Base-by-base conservation (phyloP, 1,284 basidiomycete genomes). In the Cryptococcus wingfieldii region DNA sequence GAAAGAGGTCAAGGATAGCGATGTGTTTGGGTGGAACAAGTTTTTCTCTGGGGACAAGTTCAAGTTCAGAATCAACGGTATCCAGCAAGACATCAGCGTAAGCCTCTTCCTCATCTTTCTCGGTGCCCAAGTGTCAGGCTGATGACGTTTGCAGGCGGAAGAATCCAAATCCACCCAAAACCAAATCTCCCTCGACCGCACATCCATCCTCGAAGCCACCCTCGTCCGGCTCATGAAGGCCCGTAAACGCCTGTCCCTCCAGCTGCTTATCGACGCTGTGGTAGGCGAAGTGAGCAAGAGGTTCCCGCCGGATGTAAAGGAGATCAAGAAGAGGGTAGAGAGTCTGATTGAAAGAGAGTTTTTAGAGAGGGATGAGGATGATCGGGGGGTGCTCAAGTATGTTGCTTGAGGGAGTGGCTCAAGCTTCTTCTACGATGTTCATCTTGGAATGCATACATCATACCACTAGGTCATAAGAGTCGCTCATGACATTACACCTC, bases 161-260 rank as follows among this genome's bases (percentile, higher is more conserved):
- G 95, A 98, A 78, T 85, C 87, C 27, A 83, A 84, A 62, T 83
- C 85, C 60, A 95, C 91, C 8, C 89, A 91, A 67, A 83, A 82
- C 16, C 83, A 87, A 42, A 91, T 98, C 43, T 87, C 94, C 58
- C 83, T 87, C 38, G 92, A 97, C 75, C 84, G 95, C 56, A 87
- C 88, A 59, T 83, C 87, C 59, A 85, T 88, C 50, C 80, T 98
- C 27, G 93, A 98, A 65, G 92, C 93, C 0, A 92, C 93, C 6
- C 94, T 97, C 62, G 92, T 96, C 38, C 85, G 92, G 3, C 86
- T 95, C 69, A 94, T 97, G 91, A 97, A 97, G 75, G 86, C 85
- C 3, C 83, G 85, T 65, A 96, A 94, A 78, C 86, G 86, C 72
- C 80, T 95, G 68, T 88, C 88, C 73, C 81, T 85, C 38, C 84